phyloP scores from a whole-genome alignment of 768 basidiomycete genomes.

The Daedalea quercina region DNA sequence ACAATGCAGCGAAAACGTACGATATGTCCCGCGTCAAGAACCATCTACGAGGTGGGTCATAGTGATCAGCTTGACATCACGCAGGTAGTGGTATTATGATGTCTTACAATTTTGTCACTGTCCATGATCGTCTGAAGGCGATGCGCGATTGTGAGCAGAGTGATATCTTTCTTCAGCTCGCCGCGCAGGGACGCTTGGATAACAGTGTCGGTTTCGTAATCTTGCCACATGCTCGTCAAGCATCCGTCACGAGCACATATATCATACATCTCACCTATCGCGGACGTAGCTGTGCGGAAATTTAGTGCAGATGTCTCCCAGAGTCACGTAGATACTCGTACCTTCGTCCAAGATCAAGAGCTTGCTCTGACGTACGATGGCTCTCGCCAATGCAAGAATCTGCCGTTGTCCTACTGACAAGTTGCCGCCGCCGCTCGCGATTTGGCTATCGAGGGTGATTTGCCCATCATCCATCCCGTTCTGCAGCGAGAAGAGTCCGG shows the following conservation, averaged over 20 bases:
- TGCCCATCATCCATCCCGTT: conserved; percentile 28
- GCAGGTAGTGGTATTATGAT: background rate
- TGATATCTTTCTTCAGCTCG: conserved; percentile 35
- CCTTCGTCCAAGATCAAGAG: conserved; percentile 54
- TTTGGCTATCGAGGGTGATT: conserved; percentile 38
- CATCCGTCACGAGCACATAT: no score
- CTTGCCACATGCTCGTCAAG: conserved; percentile 17
- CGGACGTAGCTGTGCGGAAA: conserved; percentile 32
- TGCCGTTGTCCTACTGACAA: conserved; percentile 53
- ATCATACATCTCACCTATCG: conserved; percentile 28
- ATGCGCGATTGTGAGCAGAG: conserved; percentile 41
- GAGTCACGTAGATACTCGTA: conserved; percentile 5
- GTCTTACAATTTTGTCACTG: conserved; percentile 46
- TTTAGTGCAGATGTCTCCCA: no score
- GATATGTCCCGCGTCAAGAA: conserved; percentile 34
- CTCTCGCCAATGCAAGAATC: conserved; percentile 52
- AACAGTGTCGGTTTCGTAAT: conserved; percentile 49
- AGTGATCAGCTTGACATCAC: background rate
- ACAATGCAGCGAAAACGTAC: conserved; percentile 16
- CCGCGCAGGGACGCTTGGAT: conserved; percentile 52
- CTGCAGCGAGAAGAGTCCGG: conserved; percentile 39
- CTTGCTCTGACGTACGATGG: conserved; percentile 49
- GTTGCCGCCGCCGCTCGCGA: conserved; percentile 38
- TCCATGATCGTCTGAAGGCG: conserved; percentile 39
- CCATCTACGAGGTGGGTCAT: conserved; percentile 27